These are phyloP conservation scores for Fomitopsis serialis DNA, from an alignment of 768 basidiomycete genomes.

Conservation along the genomic window DNA sequence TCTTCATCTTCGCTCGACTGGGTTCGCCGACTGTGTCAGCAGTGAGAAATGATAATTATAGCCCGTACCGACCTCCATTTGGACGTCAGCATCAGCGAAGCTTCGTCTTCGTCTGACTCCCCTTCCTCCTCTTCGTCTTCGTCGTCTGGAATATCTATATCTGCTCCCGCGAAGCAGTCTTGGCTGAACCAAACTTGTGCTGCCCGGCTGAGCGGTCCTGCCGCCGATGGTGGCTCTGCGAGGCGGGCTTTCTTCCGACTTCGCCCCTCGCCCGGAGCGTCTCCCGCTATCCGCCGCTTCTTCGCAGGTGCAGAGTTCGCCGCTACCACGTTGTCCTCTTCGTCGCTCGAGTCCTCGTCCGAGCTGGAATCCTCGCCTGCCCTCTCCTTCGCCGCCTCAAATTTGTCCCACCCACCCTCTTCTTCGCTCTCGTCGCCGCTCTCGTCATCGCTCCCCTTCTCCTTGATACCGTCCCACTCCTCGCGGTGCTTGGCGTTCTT, in stretches of 20 bases:
- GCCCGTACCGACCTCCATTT: background rate
- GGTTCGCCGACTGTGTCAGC: background rate
- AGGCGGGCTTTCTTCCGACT: constrained; percentile 47
- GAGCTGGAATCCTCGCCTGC: constrained; percentile 41
- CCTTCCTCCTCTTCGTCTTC: constrained; percentile 34
- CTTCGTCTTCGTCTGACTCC: constrained; percentile 29
- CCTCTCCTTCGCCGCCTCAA: constrained; percentile 50
- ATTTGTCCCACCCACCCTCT: constrained; percentile 67
- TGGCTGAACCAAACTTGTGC: constrained; percentile 96
- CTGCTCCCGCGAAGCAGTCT: constrained; percentile 72
- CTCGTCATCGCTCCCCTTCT: constrained; percentile 35
- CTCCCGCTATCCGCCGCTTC: constrained; percentile 38
- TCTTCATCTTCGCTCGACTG: constrained; percentile 35
- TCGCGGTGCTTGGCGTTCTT: constrained; percentile 68
- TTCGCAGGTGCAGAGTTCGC: constrained; percentile 10
- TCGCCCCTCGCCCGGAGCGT: constrained; percentile 10
- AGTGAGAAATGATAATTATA: background rate
- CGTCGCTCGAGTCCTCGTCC: constrained; percentile 45
- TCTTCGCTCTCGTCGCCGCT: constrained; percentile 34
- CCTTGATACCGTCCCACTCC: constrained; percentile 75
- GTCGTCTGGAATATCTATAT: constrained; percentile 37
- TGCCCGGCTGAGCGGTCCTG: constrained; percentile 40
- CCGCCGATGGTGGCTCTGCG: constrained; percentile 35
- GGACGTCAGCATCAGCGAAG: constrained; percentile 7
- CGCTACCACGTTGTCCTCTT: constrained; percentile 21